Base-by-base conservation (phyloP, 139 green algal species). In the Chlorella sp. region DNA sequence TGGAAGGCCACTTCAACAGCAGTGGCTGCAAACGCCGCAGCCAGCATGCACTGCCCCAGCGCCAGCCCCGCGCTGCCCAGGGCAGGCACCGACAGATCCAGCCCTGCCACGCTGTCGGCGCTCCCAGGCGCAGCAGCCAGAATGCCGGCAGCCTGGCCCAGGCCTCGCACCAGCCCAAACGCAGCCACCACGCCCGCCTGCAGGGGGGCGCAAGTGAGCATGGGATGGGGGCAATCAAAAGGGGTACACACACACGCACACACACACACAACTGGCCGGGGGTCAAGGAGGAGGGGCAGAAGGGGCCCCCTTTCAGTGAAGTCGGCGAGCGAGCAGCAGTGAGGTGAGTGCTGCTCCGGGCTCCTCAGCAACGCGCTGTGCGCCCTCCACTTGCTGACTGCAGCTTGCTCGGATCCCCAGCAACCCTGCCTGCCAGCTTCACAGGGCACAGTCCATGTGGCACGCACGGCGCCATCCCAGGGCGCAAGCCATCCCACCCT, bases 41-140 rank as follows among this genome's bases (percentile, higher is more conserved):
- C 68, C 84, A 88, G 84, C 84, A 88, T 88, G 84, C 84, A 88
- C 84, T 88, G 84, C 68, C 84, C 84, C 28, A 88, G 37, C 28
- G 68, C 84, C 66, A 88, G 84, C 2, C 68, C 84, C 0, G 84
- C 84, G 7, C 36, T 11, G 66, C 84, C 84, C 64, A 88, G 15
- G 3, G 84, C 71, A 1, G 36, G 24, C 2, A 81, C 5, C 0
- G 84, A 88, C 22, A 88, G 68, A 39, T 88, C 84, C 39, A 88
- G 40, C 9, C 83, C 83, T 18, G 82, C 83, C 61, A 87, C 64
- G 24, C 22, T 32, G 26, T 71, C 64, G 61, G 32, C 26, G 84
- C 68, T 68, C 66, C 66, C 40, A 0, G 30, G n/a, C 37, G 28
- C 34, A 9, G 84, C n/a, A 16, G 40, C 30, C 36, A 88, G 39